Percentiles rank a stretch among this genome's conserved stretches.
These are phyloP conservation scores for Isatis lusitanica DNA, from an alignment of 441 rosid species.

Conservation along the genomic window DNA sequence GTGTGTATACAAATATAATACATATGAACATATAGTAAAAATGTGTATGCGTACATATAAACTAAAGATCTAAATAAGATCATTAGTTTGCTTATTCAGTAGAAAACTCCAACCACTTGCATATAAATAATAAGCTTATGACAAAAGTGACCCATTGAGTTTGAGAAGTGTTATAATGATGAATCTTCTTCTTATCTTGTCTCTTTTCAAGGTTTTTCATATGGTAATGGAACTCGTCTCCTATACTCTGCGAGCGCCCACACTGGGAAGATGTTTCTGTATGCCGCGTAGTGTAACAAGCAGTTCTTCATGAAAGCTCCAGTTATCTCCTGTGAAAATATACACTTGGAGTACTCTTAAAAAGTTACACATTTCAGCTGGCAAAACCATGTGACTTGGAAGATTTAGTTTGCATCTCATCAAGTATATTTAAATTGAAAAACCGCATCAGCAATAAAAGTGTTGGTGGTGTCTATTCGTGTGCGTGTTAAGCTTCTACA, in stretches of 20 bases:
- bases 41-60: slow-evolving; percentile 8
- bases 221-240: slow-evolving; percentile 34
- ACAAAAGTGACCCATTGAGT: slow-evolving; percentile 23
- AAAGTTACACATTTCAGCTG: neutral
- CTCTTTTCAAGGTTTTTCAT: slow-evolving; percentile 15
- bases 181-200: slow-evolving; percentile 11
- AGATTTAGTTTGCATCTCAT: neutral
- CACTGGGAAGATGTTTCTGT: slow-evolving; percentile 40
- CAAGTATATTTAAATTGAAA: neutral
- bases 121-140: slow-evolving; percentile 16
- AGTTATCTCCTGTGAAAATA: slow-evolving; percentile 34
- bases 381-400: neutral
- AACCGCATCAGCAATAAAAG: neutral
- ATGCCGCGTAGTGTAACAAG: slow-evolving; percentile 36
- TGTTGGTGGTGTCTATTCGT: neutral
- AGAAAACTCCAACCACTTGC: slow-evolving; percentile 20
- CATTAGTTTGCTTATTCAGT: slow-evolving; percentile 25
- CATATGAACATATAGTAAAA: neutral
- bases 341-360: slow-evolving; percentile 15
- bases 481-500: neutral
- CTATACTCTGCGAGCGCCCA: slow-evolving; percentile 44
- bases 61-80: neutral
- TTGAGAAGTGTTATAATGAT: slow-evolving; percentile 16
- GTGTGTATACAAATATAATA: neutral
- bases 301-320: slow-evolving; percentile 43